Evolutionary conservation across 2,329 filamentous ascomycete genomes (phyloP).

Genomic region (Pseudocercospora pini-densiflorae): DNA sequence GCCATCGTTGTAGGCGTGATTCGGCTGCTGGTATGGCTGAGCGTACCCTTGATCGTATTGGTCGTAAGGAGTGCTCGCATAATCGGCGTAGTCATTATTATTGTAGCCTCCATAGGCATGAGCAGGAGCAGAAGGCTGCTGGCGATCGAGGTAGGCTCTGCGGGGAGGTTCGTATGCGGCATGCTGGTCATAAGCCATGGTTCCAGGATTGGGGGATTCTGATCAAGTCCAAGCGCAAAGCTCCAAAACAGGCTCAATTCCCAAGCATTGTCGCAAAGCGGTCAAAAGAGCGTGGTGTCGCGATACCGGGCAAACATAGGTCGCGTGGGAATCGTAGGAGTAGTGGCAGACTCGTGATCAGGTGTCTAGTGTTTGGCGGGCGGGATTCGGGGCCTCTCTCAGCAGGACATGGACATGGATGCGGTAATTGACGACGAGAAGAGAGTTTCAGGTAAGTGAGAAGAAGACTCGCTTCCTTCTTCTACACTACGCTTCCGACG

Average conservation of each 20-base stretch:
- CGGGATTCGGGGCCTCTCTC: not conserved
- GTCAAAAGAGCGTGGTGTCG: not conserved
- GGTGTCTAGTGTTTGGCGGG: not conserved
- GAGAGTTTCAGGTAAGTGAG: not conserved
- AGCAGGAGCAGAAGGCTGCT: conserved; percentile 23
- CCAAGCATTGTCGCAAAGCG: not conserved
- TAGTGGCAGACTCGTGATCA: not conserved
- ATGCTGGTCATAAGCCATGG: conserved; percentile 35
- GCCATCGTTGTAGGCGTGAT: conserved; percentile 18
- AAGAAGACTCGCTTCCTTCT: not conserved
- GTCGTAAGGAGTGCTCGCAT: conserved; percentile 27
- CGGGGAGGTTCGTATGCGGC: conserved; percentile 31
- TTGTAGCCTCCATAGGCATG: conserved; percentile 20
- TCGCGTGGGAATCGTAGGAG: not conserved
- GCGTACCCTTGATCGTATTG: conserved; percentile 28
- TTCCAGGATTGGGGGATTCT: not conserved
- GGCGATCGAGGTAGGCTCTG: conserved; percentile 26
- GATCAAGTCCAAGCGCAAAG: not conserved
- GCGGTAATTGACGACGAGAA: not conserved
- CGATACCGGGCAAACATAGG: not conserved
- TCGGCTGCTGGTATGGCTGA: conserved; percentile 17
- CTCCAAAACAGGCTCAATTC: not conserved
- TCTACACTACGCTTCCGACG: not conserved
- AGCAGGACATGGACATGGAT: not conserved
- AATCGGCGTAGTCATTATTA: conserved; percentile 21